Evolutionary conservation across 2,329 filamentous ascomycete species (phyloP).

Genomic region (Ophiostoma himal-ulmi): DNA sequence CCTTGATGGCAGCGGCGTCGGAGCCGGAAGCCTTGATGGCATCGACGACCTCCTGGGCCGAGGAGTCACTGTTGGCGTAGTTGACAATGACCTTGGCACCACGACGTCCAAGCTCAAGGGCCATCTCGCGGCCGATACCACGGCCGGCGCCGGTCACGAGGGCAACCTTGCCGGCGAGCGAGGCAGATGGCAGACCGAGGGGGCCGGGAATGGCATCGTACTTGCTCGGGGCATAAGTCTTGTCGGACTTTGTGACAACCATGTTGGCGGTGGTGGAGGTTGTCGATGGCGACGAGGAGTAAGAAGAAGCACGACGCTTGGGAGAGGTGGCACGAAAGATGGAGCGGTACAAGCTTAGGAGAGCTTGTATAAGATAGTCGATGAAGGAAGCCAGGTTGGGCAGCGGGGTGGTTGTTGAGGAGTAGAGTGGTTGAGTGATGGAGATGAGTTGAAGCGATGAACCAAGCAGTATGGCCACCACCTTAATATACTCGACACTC

Average conservation of each 20-base stretch:
- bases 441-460: not conserved
- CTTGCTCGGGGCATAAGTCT: slow-evolving; percentile 26
- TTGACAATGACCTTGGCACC: slow-evolving; percentile 34
- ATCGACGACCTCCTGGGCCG: slow-evolving; percentile 26
- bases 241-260: slow-evolving; percentile 24
- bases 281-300: not conserved
- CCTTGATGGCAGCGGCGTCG: slow-evolving; percentile 31
- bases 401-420: not conserved
- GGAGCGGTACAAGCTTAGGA: slow-evolving; percentile 14
- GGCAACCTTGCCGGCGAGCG: slow-evolving; percentile 29
- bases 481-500: not conserved
- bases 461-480: not conserved
- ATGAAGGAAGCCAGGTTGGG: slow-evolving; percentile 19
- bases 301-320: not conserved
- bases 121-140: slow-evolving; percentile 58
- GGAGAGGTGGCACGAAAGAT: slow-evolving; percentile 5
- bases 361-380: slow-evolving; percentile 13
- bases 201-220: slow-evolving; percentile 34
- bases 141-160: slow-evolving; percentile 38
- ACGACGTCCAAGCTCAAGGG: slow-evolving; percentile 38
- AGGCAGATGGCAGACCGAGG: slow-evolving; percentile 31
- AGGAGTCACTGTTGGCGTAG: slow-evolving; percentile 31
- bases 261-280: slow-evolving; percentile 24
- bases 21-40: slow-evolving; percentile 27
- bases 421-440: not conserved